Evolutionary conservation across 2,329 filamentous ascomycete genomes (phyloP).

Genomic region (Pseudodiploospora longispora): DNA sequence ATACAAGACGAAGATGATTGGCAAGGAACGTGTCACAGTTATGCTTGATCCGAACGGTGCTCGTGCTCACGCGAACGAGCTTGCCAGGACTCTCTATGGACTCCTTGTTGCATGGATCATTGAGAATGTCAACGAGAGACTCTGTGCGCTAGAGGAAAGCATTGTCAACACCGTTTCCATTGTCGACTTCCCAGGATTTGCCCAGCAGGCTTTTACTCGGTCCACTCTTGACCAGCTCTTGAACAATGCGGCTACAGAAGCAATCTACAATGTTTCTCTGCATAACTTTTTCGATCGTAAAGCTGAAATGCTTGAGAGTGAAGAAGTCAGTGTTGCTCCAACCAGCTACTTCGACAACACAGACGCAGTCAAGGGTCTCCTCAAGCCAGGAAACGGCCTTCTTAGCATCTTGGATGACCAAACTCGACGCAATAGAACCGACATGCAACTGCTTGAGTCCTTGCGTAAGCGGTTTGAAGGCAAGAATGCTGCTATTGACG

Average conservation of each 20-base stretch:
- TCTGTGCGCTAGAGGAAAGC: constrained; percentile 79
- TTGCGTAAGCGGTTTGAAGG: constrained; percentile 87
- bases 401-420: constrained; percentile 95
- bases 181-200: constrained; percentile 93
- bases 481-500: constrained; percentile 84
- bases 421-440: constrained; percentile 78
- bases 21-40: constrained; percentile 93
- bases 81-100: constrained; percentile 87
- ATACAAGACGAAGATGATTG: constrained; percentile 94
- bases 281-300: constrained; percentile 96
- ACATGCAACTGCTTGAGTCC: constrained; percentile 84
- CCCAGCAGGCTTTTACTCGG: constrained; percentile 73
- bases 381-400: constrained; percentile 88
- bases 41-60: constrained; percentile 93
- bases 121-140: constrained; percentile 81
- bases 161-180: constrained; percentile 92
- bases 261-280: constrained; percentile 84
- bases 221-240: constrained; percentile 87
- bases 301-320: constrained; percentile 85
- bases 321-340: constrained; percentile 82
- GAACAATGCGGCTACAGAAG: constrained; percentile 89
- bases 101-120: constrained; percentile 90
- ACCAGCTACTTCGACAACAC: constrained; percentile 98
- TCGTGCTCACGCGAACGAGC: constrained; percentile 83
- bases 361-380: constrained; percentile 81